Percentiles rank a stretch among this genome's conserved stretches.
Conservation (phyloP, 352 stramenopile genomes). For the Globisporangium rhizosaccharum region DNA sequence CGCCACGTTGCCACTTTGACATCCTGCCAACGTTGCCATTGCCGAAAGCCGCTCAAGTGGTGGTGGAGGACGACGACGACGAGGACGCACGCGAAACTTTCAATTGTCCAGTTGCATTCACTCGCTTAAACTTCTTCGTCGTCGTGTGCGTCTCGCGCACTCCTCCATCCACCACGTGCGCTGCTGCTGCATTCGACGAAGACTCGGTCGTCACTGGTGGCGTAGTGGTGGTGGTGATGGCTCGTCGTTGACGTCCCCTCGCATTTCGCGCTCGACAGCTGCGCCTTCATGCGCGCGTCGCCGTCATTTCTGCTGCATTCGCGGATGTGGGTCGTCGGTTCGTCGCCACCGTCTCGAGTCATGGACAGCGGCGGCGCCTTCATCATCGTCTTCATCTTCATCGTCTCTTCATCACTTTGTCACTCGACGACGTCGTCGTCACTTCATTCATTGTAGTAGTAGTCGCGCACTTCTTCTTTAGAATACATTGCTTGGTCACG, state of each 20-base stretch:
- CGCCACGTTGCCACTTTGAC: no score
- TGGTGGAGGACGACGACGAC: not conserved
- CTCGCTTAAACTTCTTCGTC: constrained; percentile 12
- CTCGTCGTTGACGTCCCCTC: constrained; percentile 2
- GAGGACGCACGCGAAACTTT: not conserved
- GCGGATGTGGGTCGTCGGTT: not conserved
- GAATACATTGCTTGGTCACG: constrained; percentile 17
- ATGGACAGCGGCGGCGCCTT: not conserved
- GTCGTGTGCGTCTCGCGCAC: constrained; percentile 12
- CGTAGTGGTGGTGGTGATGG: no score
- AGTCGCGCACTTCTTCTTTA: constrained; percentile 9
- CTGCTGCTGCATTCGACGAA: not conserved
- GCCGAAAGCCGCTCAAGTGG: not conserved
- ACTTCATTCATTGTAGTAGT: not conserved
- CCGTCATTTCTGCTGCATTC: constrained; percentile 17
- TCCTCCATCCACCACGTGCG: constrained; percentile 15
- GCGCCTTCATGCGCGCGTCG: constrained; percentile 9
- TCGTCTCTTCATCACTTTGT: constrained; percentile 9
- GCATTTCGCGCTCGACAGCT: no score
- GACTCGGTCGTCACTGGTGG: no score
- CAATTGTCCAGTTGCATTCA: not conserved
- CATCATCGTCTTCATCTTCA: constrained; percentile 5
- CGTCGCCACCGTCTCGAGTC: constrained; percentile 1
- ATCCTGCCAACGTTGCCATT: not conserved
- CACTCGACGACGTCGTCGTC: constrained; percentile 2